Percentiles rank a stretch among this genome's conserved stretches.
These are phyloP conservation scores for Corylus heterophylla DNA, from an alignment of 306 rosid species.

Conservation along the genomic window DNA sequence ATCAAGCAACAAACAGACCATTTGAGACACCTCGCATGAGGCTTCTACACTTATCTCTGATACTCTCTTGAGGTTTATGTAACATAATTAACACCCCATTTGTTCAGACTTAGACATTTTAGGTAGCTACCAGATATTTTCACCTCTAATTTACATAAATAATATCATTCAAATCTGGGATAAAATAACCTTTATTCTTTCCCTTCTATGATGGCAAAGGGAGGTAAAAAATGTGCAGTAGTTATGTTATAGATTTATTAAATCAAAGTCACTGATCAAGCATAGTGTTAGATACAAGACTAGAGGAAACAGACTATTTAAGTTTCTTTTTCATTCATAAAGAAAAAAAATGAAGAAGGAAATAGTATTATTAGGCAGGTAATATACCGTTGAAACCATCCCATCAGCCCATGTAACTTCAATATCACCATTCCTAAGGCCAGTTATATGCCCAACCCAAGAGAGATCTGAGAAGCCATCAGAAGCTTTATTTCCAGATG, in stretches of 20 bases:
- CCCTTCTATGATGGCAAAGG: neutral
- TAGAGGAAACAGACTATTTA: neutral
- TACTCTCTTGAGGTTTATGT: neutral
- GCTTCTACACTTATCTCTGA: slow-evolving; percentile 19
- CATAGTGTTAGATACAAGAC: slow-evolving; percentile 11
- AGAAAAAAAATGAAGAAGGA: neutral
- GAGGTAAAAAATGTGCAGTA: slow-evolving; percentile 15
- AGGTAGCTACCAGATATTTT: slow-evolving; percentile 18
- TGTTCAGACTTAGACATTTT: slow-evolving; percentile 1
- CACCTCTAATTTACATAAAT: slow-evolving; percentile 8
- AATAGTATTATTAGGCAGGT: slow-evolving; percentile 18
- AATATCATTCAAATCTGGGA: slow-evolving; percentile 18
- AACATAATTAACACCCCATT: slow-evolving; percentile 10
- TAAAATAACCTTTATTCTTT: slow-evolving; percentile 9
- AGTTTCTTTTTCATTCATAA: neutral
- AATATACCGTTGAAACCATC: slow-evolving; percentile 91
- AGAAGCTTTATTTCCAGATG: slow-evolving; percentile 41
- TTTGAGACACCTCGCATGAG: slow-evolving; percentile 19
- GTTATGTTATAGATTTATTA: slow-evolving; percentile 5
- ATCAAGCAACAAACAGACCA: slow-evolving; percentile 1
- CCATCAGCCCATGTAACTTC: slow-evolving; percentile 99
- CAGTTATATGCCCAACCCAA: slow-evolving; percentile 97
- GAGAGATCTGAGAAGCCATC: slow-evolving; percentile 75
- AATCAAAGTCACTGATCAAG: slow-evolving; percentile 15
- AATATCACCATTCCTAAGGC: slow-evolving; percentile 91